These are phyloP conservation scores for Puccinia hordei DNA, from an alignment of 1,284 basidiomycete genomes.

Conservation along the genomic window DNA sequence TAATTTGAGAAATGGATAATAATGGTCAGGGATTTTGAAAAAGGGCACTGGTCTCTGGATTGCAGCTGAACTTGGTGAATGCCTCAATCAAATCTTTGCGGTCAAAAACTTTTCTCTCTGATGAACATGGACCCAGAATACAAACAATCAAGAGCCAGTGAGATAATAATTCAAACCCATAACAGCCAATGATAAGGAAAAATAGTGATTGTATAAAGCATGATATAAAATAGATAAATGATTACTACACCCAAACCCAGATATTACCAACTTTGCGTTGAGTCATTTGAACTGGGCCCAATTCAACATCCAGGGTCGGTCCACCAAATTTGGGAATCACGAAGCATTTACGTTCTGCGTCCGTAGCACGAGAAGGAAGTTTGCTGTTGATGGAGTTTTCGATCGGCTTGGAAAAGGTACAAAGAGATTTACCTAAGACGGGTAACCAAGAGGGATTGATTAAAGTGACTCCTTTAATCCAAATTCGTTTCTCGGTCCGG, in stretches of 20 bases:
- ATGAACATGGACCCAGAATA: not conserved
- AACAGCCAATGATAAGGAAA: not conserved
- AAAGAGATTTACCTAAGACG: slow-evolving; percentile 75
- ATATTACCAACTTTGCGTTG: slow-evolving; percentile 52
- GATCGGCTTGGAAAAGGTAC: slow-evolving; percentile 82
- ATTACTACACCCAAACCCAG: slow-evolving; percentile 52
- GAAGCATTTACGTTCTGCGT: slow-evolving; percentile 52
- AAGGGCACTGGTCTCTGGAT: not conserved
- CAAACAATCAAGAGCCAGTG: not conserved
- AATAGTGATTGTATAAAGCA: not conserved
- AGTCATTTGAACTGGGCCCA: slow-evolving; percentile 52
- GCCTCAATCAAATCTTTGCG: not conserved
- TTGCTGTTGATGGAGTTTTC: slow-evolving; percentile 61
- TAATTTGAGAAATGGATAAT: not conserved
- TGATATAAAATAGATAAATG: not conserved
- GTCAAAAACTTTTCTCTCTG: not conserved
- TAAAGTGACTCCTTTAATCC: slow-evolving; percentile 83
- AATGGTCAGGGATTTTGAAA: not conserved
- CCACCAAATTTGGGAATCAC: slow-evolving; percentile 54
- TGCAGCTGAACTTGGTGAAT: not conserved
- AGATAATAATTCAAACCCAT: not conserved
- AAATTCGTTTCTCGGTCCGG: slow-evolving; percentile 69
- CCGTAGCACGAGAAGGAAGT: slow-evolving; percentile 15
- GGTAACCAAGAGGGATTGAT: slow-evolving; percentile 89
- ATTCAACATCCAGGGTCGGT: slow-evolving; percentile 51